Evolutionary conservation across 1,284 basidiomycete species (phyloP).

Genomic region (Pseudomicrostroma phylloplanum): DNA sequence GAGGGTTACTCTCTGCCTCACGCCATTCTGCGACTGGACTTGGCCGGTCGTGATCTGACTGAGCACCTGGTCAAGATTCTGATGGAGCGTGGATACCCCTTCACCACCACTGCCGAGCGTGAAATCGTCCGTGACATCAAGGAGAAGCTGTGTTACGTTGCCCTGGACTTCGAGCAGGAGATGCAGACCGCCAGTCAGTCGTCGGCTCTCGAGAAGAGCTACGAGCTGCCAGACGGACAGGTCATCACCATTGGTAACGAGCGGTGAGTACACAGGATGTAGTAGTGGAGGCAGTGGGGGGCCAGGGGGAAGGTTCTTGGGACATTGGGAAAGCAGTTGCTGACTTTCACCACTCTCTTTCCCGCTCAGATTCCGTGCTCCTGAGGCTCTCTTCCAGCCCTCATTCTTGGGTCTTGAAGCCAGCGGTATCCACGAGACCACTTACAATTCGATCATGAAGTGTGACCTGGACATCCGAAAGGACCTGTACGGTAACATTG

Average conservation of each 20-base stretch:
- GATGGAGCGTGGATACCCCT: slow-evolving; percentile 87
- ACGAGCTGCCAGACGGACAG: slow-evolving; percentile 92
- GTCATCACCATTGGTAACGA: slow-evolving; percentile 95
- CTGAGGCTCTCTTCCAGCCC: slow-evolving; percentile 96
- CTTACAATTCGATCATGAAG: slow-evolving; percentile 78
- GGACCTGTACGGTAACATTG: slow-evolving; percentile 87
- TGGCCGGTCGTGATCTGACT: slow-evolving; percentile 91
- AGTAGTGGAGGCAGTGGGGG: neutral
- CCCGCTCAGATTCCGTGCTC: slow-evolving; percentile 75
- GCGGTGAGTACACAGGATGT: slow-evolving; percentile 56
- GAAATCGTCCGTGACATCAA: slow-evolving; percentile 98
- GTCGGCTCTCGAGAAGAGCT: slow-evolving; percentile 86
- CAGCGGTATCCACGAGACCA: slow-evolving; percentile 90
- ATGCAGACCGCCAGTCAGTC: slow-evolving; percentile 86
- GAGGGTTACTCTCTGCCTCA: slow-evolving; percentile 84
- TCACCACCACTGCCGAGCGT: slow-evolving; percentile 85
- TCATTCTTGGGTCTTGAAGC: slow-evolving; percentile 86
- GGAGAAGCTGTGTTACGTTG: slow-evolving; percentile 96
- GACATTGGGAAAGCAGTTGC: neutral
- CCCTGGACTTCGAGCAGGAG: slow-evolving; percentile 94
- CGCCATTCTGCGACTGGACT: slow-evolving; percentile 87
- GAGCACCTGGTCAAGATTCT: slow-evolving; percentile 84
- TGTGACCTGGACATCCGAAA: slow-evolving; percentile 63
- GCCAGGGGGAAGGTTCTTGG: neutral
- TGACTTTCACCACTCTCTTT: slow-evolving; percentile 7